Evolutionary conservation across 345 rosid genomes (phyloP).

Genomic region (Melastoma malabathricum): DNA sequence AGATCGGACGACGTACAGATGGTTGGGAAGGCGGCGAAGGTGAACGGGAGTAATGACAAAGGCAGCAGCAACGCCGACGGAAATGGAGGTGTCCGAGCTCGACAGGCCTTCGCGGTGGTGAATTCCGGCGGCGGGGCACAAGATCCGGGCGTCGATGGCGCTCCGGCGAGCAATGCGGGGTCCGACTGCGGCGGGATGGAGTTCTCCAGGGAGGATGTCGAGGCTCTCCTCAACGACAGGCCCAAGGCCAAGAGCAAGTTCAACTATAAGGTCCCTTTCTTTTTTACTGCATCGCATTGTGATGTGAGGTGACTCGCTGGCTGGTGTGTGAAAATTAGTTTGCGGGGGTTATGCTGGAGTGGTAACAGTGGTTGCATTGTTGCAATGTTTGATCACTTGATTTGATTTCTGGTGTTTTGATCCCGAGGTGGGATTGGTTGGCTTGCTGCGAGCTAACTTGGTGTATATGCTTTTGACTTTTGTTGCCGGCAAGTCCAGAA

Average conservation of each 20-base stretch:
- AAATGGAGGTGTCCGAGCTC: conserved; percentile 15
- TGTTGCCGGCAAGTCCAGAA: not conserved
- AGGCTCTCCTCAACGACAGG: conserved; percentile 22
- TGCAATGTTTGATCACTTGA: not conserved
- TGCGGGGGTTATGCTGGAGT: not conserved
- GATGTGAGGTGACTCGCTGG: too few species aligned
- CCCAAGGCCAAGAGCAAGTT: conserved; percentile 32
- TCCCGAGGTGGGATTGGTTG: too few species aligned
- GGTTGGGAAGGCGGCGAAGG: not conserved
- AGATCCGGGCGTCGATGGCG: conserved; percentile 16
- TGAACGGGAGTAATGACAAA: conserved; percentile 2
- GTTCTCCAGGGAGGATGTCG: conserved; percentile 32
- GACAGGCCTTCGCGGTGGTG: conserved; percentile 21
- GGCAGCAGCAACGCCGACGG: conserved; percentile 23
- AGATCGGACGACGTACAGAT: not conserved
- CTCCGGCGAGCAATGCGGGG: conserved; percentile 29
- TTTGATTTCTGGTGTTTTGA: not conserved
- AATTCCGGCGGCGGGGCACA: conserved; percentile 11
- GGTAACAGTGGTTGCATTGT: not conserved
- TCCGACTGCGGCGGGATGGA: conserved; percentile 34
- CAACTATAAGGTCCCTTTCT: conserved; percentile 65
- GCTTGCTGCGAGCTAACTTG: not conserved
- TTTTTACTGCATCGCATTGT: not conserved
- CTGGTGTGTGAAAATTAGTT: too few species aligned
- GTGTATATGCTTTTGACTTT: not conserved